These are phyloP conservation scores for Tetracladium marchalianum DNA, from an alignment of 495 filamentous ascomycete species.

Conservation along the genomic window DNA sequence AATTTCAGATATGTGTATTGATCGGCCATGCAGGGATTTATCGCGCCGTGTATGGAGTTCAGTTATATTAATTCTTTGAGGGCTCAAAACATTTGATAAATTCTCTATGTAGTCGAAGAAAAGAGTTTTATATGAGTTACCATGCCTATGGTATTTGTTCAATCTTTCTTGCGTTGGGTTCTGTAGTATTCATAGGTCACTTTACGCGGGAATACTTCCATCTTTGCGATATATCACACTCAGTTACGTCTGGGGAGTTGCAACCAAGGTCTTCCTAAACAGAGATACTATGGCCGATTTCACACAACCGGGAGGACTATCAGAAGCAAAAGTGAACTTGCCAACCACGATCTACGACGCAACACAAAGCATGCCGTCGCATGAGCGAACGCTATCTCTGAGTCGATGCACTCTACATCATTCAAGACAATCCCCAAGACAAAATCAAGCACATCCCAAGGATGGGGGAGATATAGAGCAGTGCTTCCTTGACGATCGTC, in stretches of 20 bases:
- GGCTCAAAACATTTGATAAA: too few relatives aligned
- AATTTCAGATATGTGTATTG: conserved; percentile 2
- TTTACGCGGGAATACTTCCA: too few relatives aligned
- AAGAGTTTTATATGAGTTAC: too few relatives aligned
- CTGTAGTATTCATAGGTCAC: too few relatives aligned
- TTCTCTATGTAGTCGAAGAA: too few relatives aligned
- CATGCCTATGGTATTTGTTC: too few relatives aligned
- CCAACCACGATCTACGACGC: conserved; percentile 16
- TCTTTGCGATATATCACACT: conserved; percentile 17
- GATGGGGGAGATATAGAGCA: conserved; percentile 19
- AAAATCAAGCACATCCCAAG: conserved; percentile 11
- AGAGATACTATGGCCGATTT: neutral
- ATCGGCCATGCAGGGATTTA: too few relatives aligned
- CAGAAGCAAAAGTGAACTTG: neutral
- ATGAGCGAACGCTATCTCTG: conserved; percentile 18
- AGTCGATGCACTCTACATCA: conserved; percentile 22
- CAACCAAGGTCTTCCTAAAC: neutral
- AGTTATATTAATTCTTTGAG: too few relatives aligned
- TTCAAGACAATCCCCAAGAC: conserved; percentile 16
- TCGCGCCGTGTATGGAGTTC: too few relatives aligned
- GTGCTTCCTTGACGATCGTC: conserved; percentile 15
- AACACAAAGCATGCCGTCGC: conserved; percentile 7
- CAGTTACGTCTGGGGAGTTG: conserved; percentile 20
- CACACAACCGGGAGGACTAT: neutral
- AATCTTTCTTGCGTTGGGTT: too few relatives aligned